Percentiles rank a stretch among this genome's conserved stretches.
Conservation (phyloP, 768 basidiomycete genomes). For the Pleurotus eryngii region DNA sequence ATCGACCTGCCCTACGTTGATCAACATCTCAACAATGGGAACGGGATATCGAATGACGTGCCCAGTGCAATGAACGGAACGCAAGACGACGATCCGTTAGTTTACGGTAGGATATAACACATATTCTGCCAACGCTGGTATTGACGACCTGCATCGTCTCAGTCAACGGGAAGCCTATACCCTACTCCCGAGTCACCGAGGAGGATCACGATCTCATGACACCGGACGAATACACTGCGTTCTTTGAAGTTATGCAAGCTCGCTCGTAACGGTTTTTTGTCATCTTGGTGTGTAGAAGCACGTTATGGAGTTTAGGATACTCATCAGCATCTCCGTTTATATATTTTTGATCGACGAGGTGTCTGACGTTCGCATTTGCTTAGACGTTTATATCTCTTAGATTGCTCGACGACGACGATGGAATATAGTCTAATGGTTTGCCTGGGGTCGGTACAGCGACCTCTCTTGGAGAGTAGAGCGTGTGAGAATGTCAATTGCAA, state of each 20-base stretch:
- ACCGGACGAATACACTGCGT: conserved; percentile 85
- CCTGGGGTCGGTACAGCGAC: too few relatives aligned
- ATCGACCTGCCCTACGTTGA: conserved; percentile 11
- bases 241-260: conserved; percentile 66
- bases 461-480: too few relatives aligned
- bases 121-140: not conserved
- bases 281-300: too few relatives aligned
- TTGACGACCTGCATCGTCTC: conserved; percentile 7
- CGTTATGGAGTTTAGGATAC: too few relatives aligned
- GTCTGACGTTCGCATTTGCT: too few relatives aligned
- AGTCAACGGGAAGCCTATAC: conserved; percentile 77
- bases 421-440: too few relatives aligned
- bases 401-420: too few relatives aligned
- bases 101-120: conserved; percentile 51
- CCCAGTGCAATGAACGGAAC: conserved; percentile 15
- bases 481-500: too few relatives aligned
- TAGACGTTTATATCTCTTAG: too few relatives aligned
- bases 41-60: conserved; percentile 16
- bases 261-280: conserved; percentile 23
- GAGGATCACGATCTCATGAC: conserved; percentile 93
- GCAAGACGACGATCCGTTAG: conserved; percentile 54
- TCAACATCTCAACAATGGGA: conserved; percentile 20
- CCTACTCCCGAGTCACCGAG: conserved; percentile 81
- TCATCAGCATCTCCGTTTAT: too few relatives aligned
- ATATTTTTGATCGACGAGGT: too few relatives aligned